Conservation (phyloP, 192 early-diverging fungal species). For the Rhizophagus sp. region DNA sequence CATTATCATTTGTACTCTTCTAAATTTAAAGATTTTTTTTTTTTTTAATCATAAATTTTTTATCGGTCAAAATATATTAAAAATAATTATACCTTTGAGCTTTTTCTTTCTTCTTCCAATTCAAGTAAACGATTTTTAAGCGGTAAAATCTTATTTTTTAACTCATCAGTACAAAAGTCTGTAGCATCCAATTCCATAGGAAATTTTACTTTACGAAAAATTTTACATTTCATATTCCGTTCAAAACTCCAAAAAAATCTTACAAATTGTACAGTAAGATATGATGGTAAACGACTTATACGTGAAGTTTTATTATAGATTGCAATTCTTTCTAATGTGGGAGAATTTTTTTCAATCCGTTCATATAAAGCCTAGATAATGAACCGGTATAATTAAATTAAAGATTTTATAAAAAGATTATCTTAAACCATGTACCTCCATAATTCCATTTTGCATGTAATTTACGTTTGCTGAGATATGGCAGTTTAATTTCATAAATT, state of each 20-base stretch:
- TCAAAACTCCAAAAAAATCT: conserved; percentile 96
- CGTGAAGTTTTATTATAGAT: conserved; percentile 73
- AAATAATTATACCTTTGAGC: conserved; percentile 37
- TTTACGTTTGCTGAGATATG: conserved; percentile 71
- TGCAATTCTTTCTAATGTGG: conserved; percentile 76
- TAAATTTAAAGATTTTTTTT: background rate
- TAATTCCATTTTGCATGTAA: conserved; percentile 74
- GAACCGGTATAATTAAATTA: background rate
- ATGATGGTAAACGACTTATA: conserved; percentile 84
- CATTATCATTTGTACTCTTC: conserved; percentile 18
- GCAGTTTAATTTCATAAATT: conserved; percentile 78
- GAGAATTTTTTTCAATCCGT: conserved; percentile 88
- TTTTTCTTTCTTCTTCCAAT: conserved; percentile 66
- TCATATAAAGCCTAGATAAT: conserved; percentile 66
- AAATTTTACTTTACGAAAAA: conserved; percentile 93
- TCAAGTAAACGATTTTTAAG: conserved; percentile 67
- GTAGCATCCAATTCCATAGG: conserved; percentile 88
- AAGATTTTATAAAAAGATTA: background rate
- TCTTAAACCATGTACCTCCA: conserved; percentile 37
- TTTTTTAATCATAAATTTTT: no score
- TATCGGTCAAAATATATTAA: background rate
- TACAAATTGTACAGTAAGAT: conserved; percentile 88
- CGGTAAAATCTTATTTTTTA: conserved; percentile 74
- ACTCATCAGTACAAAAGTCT: conserved; percentile 83
- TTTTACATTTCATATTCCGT: conserved; percentile 84